Base-by-base conservation (phyloP, 495 filamentous ascomycete species). In the Aspergillus mulundensis region DNA sequence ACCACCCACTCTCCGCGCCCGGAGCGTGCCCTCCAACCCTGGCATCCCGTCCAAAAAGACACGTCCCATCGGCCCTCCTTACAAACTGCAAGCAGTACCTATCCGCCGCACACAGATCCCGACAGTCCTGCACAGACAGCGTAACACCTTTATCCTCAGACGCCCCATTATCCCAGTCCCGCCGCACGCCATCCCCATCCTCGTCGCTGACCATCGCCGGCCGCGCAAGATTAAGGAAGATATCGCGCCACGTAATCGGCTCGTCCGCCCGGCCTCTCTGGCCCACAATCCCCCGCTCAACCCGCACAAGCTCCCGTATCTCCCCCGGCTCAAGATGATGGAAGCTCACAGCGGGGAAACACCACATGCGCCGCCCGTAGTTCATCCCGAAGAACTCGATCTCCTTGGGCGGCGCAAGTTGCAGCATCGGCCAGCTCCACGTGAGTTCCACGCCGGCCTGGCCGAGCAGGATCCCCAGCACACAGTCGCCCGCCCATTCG, bases 241-340 rank as follows among this genome's bases (percentile, higher is more conserved):
- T 50, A 57, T 63, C 60, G 15, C 49, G 49, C 30, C 56, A 62
- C n/a, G 56, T 20, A 42, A 62, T n/a, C 8, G 25, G 38, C 56
- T 40, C n/a, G 2, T 3, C 4, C 3, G 15, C 8, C 43, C n/a
- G n/a, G n/a, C 42, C 44, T 25, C 32, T 36, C 5, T n/a, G 48
- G n/a, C 24, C 69, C 77, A 15, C 32, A 36, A 77, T 80, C 28
- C 56, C 52, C 39, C 66, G 63, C 42, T 78, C 78, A 53, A 80
- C 74, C 8, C 63, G 50, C 44, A 62, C 70, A 43, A 80, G 64
- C 20, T 49, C 64, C 15, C 63, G 54, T 28, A 77, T 70, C 52
- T 78, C 76, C 20, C 61, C 42, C 0, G 71, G 66, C 14, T 64
- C 68, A 57, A 82, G 66, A 53, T 82, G 78, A 54, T 81, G 78